A percentile compares a stretch with the other conserved stretches of the same genome.
These are phyloP conservation scores for Geopyxis carbonaria DNA, from an alignment of 495 filamentous ascomycete genomes.

Conservation along the genomic window DNA sequence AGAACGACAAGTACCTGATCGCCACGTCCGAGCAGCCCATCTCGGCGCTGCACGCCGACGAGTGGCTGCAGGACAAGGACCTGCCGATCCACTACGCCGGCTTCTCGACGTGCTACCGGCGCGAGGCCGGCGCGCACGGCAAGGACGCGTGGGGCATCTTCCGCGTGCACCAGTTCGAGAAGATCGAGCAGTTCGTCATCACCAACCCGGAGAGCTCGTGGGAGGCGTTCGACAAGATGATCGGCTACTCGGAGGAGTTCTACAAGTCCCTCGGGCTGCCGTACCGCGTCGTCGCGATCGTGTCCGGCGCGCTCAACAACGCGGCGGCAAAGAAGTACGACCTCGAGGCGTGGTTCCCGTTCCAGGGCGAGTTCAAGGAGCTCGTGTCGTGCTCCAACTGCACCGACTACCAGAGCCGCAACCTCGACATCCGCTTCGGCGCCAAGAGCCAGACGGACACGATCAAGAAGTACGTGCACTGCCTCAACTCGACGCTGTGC, in stretches of 20 bases:
- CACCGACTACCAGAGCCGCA: slow-evolving; percentile 84
- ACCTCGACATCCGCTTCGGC: slow-evolving; percentile 72
- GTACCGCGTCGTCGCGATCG: slow-evolving; percentile 80
- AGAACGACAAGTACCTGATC: slow-evolving; percentile 91
- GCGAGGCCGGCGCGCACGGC: slow-evolving; percentile 83
- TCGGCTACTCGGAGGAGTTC: slow-evolving; percentile 75
- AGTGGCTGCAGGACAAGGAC: slow-evolving; percentile 75
- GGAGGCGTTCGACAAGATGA: slow-evolving; percentile 88
- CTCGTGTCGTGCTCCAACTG: slow-evolving; percentile 92
- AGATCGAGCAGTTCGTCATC: slow-evolving; percentile 88
- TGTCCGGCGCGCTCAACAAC: slow-evolving; percentile 87
- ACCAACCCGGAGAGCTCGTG: slow-evolving; percentile 90
- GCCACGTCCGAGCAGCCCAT: slow-evolving; percentile 94
- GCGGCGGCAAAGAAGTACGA: slow-evolving; percentile 91
- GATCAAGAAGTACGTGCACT: slow-evolving; percentile 88
- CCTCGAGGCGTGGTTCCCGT: slow-evolving; percentile 93
- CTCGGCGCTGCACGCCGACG: slow-evolving; percentile 76
- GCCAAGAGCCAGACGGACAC: slow-evolving; percentile 58
- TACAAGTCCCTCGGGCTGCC: slow-evolving; percentile 79
- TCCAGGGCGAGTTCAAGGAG: slow-evolving; percentile 93
- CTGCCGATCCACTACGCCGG: slow-evolving; percentile 81
- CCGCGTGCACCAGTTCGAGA: slow-evolving; percentile 96
- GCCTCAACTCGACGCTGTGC: slow-evolving; percentile 77
- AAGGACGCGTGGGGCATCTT: slow-evolving; percentile 98
- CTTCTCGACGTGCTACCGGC: slow-evolving; percentile 84